A percentile compares a stretch with the other conserved stretches of the same genome.
Evolutionary conservation across 2,329 filamentous ascomycete species (phyloP).

Genomic region (Thermoascus crustaceus): DNA sequence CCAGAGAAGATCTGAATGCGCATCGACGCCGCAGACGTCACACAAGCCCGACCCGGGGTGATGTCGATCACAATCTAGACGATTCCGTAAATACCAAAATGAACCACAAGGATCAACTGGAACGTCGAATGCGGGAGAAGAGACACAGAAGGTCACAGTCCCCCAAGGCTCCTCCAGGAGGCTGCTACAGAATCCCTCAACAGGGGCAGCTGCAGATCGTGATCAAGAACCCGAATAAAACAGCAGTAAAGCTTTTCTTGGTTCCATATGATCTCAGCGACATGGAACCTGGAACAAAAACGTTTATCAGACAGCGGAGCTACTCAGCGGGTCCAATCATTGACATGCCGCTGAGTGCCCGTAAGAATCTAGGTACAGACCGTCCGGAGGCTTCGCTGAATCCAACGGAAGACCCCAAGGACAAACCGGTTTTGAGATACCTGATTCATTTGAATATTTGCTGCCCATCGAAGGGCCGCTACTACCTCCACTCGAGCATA

Average conservation of each 20-base stretch:
- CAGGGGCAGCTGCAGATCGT: slow-evolving; percentile 93
- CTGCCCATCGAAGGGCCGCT: slow-evolving; percentile 71
- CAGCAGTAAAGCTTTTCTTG: slow-evolving; percentile 90
- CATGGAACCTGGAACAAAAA: slow-evolving; percentile 92
- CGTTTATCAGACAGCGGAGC: slow-evolving; percentile 87
- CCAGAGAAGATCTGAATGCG: slow-evolving; percentile 33
- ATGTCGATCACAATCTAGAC: slow-evolving; percentile 8
- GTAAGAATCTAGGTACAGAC: slow-evolving; percentile 41
- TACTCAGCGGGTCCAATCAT: slow-evolving; percentile 83
- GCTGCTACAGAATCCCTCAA: slow-evolving; percentile 87
- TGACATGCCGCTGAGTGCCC: slow-evolving; percentile 51
- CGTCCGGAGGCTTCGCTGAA: slow-evolving; percentile 47
- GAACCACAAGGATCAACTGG: slow-evolving; percentile 19
- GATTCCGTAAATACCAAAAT: slow-evolving; percentile 6
- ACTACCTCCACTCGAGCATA: slow-evolving; percentile 84
- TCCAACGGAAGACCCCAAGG: slow-evolving; percentile 27
- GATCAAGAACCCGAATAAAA: slow-evolving; percentile 97
- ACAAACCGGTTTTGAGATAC: slow-evolving; percentile 72
- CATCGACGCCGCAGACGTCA: slow-evolving; percentile 33
- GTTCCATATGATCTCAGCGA: slow-evolving; percentile 86
- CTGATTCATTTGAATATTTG: slow-evolving; percentile 91
- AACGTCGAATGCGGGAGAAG: slow-evolving; percentile 45
- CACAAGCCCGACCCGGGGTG: slow-evolving; percentile 20
- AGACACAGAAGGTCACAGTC: slow-evolving; percentile 52
- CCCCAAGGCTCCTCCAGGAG: slow-evolving; percentile 67